Conservation (phyloP, 129 eudicot genomes). For the Mikania micrantha region DNA sequence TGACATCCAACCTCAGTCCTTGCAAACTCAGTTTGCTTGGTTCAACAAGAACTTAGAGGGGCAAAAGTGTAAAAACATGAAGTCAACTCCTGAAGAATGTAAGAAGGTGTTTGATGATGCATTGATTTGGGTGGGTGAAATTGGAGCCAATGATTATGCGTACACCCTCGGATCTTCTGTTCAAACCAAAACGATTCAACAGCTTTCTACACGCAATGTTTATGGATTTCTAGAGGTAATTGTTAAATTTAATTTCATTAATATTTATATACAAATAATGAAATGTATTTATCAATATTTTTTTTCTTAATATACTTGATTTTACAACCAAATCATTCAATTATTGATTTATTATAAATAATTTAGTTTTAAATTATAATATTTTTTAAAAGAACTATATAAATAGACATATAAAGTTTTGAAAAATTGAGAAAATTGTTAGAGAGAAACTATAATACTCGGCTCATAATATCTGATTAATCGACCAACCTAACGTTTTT, state of each 20-base stretch:
- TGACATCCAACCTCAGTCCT: slow-evolving; percentile 44
- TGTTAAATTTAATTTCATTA: neutral
- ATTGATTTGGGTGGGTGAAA: slow-evolving; percentile 91
- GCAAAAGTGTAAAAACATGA: slow-evolving; percentile 35
- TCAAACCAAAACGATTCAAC: slow-evolving; percentile 36
- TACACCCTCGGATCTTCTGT: slow-evolving; percentile 52
- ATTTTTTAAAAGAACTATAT: too few relatives aligned
- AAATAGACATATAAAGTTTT: too few relatives aligned
- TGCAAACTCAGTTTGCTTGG: slow-evolving; percentile 67
- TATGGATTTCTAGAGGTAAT: slow-evolving; percentile 58
- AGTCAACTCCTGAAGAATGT: slow-evolving; percentile 35
- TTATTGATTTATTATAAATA: too few relatives aligned
- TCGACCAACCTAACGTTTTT: too few relatives aligned
- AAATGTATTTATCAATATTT: too few relatives aligned
- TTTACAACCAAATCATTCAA: too few relatives aligned
- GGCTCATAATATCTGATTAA: too few relatives aligned
- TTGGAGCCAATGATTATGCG: slow-evolving; percentile 94
- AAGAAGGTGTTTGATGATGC: slow-evolving; percentile 54
- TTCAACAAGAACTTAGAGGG: slow-evolving; percentile 35
- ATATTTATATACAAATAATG: too few relatives aligned
- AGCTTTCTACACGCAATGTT: slow-evolving; percentile 51
- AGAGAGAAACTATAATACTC: too few relatives aligned
- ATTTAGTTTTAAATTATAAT: too few relatives aligned
- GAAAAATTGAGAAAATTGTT: too few relatives aligned
- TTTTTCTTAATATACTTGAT: too few relatives aligned